Base-by-base conservation (phyloP, 768 basidiomycete genomes). In the Cystofilobasidium capitatum region DNA sequence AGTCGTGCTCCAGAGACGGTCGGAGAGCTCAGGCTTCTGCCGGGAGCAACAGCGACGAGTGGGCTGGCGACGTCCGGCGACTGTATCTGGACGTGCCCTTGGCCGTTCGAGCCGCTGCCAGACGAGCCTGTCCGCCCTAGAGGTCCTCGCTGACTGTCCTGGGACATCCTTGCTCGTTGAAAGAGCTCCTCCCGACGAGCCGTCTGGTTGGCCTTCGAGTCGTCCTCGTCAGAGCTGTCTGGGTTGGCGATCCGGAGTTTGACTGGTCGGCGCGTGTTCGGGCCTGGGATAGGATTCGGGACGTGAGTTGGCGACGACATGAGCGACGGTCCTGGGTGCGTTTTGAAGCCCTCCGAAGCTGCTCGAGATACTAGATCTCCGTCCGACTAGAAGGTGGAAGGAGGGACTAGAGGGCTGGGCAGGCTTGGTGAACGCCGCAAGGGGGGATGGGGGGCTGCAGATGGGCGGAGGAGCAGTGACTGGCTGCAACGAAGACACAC, bases 181-280 rank as follows among this genome's bases (percentile, higher is more conserved):
- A 55, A 55, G 51, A 55, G 51, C 51, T 55, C 51, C 51, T 55
- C 51, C 4, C 51, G 51, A 8, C 51, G 29, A 3, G 51, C 51
- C 29, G 29, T 55, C 31, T 55, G 51, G 31, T 31, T 22, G 29
- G 51, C 29, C 31, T 31, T 16, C 4, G 29, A 2, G 51, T 1
- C 5, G 9, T 55, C 51, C 29, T 55, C 51, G 29, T 55, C 51
- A 16, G 51, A 55, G 51, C 51, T 55, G 51, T 55, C 51, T 8
- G 51, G 51, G 31, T 55, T 55, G 13, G 51, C 51, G 51, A 55
- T 55, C 14, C 51, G 51, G 51, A 55, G 51, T 16, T 55, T 55
- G 5, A 31, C 51, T n/a, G 51, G 51, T 17, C 51, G 26, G 31
- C 51, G 51, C 31, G 17, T 20, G 29, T 29, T 33, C 3, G 51